These are phyloP conservation scores for Endocarpon pusillum DNA, from an alignment of 495 filamentous ascomycete genomes.

Conservation along the genomic window DNA sequence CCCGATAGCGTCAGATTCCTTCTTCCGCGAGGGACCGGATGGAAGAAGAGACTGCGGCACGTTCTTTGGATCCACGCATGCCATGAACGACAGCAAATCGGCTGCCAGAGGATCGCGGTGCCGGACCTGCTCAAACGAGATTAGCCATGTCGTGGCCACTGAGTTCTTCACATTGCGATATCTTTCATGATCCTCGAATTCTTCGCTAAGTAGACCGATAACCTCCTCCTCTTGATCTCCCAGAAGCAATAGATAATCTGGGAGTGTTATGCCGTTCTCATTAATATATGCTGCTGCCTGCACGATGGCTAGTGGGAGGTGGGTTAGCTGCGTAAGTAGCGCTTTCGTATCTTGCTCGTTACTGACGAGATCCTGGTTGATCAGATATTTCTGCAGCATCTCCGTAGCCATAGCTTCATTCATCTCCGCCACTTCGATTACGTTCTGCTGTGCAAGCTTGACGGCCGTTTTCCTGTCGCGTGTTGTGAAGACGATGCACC, in stretches of 20 bases:
- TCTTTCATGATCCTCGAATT: conserved; percentile 29
- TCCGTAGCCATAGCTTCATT: conserved; percentile 9
- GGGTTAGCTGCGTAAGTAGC: conserved; percentile 16
- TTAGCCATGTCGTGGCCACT: conserved; percentile 36
- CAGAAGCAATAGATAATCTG: conserved; percentile 27
- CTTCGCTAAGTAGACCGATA: conserved; percentile 27
- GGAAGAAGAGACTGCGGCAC: conserved; percentile 13
- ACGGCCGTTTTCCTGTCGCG: conserved; percentile 16
- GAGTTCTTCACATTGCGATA: conserved; percentile 29
- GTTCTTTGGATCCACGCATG: conserved; percentile 19
- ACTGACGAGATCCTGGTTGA: conserved; percentile 10
- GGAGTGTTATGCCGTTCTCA: conserved; percentile 18
- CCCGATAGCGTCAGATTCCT: conserved; percentile 15
- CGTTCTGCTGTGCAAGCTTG: conserved; percentile 6
- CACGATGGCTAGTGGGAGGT: conserved; percentile 24
- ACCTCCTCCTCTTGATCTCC: conserved; percentile 22
- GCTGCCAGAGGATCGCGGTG: conserved; percentile 14
- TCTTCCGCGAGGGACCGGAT: neutral
- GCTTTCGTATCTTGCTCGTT: conserved; percentile 4
- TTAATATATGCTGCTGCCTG: conserved; percentile 31
- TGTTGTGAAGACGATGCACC: conserved; percentile 23
- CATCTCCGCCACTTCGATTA: conserved; percentile 16
- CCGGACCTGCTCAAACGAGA: conserved; percentile 33
- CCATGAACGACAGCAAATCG: conserved; percentile 25
- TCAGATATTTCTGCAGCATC: conserved; percentile 13